Percentiles rank a stretch among this genome's conserved stretches.
Conservation (phyloP, 768 basidiomycete genomes). For the Infundibulicybe gibba region DNA sequence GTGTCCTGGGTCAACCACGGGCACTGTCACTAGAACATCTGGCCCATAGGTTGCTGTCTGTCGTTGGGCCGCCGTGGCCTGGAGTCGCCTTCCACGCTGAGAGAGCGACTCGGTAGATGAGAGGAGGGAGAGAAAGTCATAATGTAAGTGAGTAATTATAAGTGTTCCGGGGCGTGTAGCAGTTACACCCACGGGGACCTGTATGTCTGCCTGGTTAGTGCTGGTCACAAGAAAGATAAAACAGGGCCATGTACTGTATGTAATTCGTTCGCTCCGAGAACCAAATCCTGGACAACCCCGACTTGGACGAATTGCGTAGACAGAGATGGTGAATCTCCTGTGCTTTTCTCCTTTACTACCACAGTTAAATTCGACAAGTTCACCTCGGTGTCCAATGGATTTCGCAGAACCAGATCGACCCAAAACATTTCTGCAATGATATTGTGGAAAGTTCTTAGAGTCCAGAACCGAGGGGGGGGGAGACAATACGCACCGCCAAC, state of each 20-base stretch:
- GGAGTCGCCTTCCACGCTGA: constrained; percentile 70
- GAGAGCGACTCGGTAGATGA: constrained; percentile 64
- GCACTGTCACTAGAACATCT: constrained; percentile 56
- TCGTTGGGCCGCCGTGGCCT: constrained; percentile 70
- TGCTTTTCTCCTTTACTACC: constrained; percentile 37
- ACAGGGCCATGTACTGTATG: constrained; percentile 45
- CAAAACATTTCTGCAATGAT: constrained; percentile 62
- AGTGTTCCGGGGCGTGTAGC: constrained; percentile 49
- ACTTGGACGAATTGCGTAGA: constrained; percentile 44
- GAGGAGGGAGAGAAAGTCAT: constrained; percentile 72
- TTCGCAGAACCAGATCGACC: constrained; percentile 67
- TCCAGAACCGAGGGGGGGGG: background rate
- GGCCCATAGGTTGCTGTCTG: constrained; percentile 68
- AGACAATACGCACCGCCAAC: constrained; percentile 49
- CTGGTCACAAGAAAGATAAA: background rate
- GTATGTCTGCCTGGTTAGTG: background rate
- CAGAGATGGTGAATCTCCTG: constrained; percentile 21
- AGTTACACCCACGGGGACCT: constrained; percentile 66
- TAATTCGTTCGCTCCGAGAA: constrained; percentile 58
- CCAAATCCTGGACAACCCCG: constrained; percentile 58
- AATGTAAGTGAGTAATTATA: constrained; percentile 53
- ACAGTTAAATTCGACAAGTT: constrained; percentile 61
- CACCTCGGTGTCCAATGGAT: constrained; percentile 76
- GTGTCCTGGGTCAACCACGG: constrained; percentile 64
- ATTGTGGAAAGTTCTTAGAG: constrained; percentile 4